Evolutionary conservation across 2,329 filamentous ascomycete genomes (phyloP), one percentile per base, ranked within the genome.

Genomic region (Sporothrix brasiliensis): DNA sequence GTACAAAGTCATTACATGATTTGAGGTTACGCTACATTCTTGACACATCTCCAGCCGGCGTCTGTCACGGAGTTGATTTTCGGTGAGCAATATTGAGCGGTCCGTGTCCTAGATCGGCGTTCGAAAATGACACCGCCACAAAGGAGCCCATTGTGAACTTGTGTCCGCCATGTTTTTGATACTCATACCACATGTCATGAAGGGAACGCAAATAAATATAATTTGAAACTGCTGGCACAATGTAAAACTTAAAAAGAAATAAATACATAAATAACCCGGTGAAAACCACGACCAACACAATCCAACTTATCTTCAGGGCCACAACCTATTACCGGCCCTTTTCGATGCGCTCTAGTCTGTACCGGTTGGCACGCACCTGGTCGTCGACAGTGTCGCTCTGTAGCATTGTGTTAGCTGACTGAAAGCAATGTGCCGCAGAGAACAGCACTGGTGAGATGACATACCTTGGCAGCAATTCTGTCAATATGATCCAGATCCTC

Each of bases 381-480:
- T 94, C 91, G 79, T 93, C 91, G 75, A 97, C 92, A 75, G 85
- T 86, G 78, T 97, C 93, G 81, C 90, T 94, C 92, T 92, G 79
- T 19, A 3, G 4, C 1, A 52, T 39, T 58, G 7, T 61, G 9
- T 65, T 70, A 68, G 63, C 9, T 24, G 10, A 47, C 63, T 66
- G 52, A 66, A 13, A 70, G 41, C 27, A 56, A 41, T 24, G 9
- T 39, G 9, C 24, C 1, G 2, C 21, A 68, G 47, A 58, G 0
- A 24, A 11, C 13, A 2, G 4, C 21, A 24, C 13, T 34, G 19
- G 3, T 47, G 7, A 34, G n/a, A 27, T 69, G 72, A 76, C 83
- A 77, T 81, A 91, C 91, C 90, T 96, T 96, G 74, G 83, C 83
- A 74, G 87, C 91, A 77, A 97, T 92, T 71, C 89, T 86, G 73